phyloP scores from a whole-genome alignment of 129 eudicot species.

The Smallanthus sonchifolius region DNA sequence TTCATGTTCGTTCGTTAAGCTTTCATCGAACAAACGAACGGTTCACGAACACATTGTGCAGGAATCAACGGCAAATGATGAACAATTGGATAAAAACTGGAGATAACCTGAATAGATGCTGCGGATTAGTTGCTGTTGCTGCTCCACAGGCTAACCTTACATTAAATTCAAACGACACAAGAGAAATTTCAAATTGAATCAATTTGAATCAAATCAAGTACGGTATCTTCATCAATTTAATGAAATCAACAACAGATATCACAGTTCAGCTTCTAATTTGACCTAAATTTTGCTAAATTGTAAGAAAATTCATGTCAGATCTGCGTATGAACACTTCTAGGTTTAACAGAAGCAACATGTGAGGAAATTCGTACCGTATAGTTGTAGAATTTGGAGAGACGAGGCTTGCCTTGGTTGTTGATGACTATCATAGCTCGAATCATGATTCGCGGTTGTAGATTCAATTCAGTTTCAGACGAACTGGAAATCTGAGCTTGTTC shows the following conservation, averaged over 20 bases:
- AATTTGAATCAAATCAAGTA: not conserved
- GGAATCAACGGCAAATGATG: not conserved
- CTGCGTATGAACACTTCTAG: not conserved
- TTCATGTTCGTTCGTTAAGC: no score
- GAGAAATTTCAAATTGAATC: not conserved
- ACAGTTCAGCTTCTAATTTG: not conserved
- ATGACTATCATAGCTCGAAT: constrained; percentile 54
- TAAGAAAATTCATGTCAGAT: not conserved
- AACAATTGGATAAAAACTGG: not conserved
- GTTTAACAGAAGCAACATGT: not conserved
- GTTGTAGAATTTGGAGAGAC: constrained; percentile 50
- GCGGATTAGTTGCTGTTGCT: constrained; percentile 74
- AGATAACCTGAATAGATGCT: constrained; percentile 50
- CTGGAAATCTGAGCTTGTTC: not conserved
- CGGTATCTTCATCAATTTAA: not conserved
- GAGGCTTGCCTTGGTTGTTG: constrained; percentile 60
- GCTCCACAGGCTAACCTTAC: constrained; percentile 62
- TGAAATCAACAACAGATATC: not conserved
- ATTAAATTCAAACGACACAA: not conserved
- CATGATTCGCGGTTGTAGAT: constrained; percentile 26
- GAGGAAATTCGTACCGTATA: constrained; percentile 32
- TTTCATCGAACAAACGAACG: no score
- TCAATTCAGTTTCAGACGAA: not conserved
- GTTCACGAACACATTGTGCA: not conserved
- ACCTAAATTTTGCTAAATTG: not conserved